Base-by-base conservation (phyloP, 2,329 filamentous ascomycete genomes). In the Didymella arachidicola region DNA sequence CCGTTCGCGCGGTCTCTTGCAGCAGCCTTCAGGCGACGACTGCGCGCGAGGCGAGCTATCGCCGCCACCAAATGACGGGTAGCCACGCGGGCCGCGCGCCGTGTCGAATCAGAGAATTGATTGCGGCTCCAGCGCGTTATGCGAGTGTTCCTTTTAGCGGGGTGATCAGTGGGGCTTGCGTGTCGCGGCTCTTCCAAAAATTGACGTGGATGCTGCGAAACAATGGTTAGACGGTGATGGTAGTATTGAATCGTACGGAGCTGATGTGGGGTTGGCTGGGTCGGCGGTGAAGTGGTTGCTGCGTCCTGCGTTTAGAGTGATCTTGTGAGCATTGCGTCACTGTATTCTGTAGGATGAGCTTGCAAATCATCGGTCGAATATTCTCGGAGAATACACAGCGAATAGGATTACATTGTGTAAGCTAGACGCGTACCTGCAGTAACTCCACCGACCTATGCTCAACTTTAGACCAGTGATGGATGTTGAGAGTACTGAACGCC, bases 81-180 rank as follows among this genome's bases (percentile, higher is more conserved):
- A 36, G 32, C 32, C 32, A 41, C 7, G 18, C 38, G 38, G 38
- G n/a, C 64, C 68, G 66, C 56, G 56, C 26, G 12, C 60, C 58
- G 58, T 59, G 60, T 54, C 68, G 56, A 68, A 69, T 70, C 65
- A 69, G 46, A 63, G 52, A 45, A 42, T 53, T 55, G 52, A 50
- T 36, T 57, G 63, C 54, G 64, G 55, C 57, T 63, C 47, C 58
- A 59, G 61, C 62, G 60, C 62, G 30, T 30, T 51, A 61, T 66
- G 63, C 66, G 57, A 67, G 60, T 68, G 65, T 61, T 70, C 54
- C 27, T 29, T 59, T 49, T 69, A 66, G 67, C 60, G 66, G 66
- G 59, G 64, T 57, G 59, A 63, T 65, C 49, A 53, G 61, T 62
- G 60, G 60, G 58, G 61, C 44, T 27, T 60, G 67, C 49, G 47